Conservation (phyloP, 345 rosid genomes). For the Jatropha curcas region DNA sequence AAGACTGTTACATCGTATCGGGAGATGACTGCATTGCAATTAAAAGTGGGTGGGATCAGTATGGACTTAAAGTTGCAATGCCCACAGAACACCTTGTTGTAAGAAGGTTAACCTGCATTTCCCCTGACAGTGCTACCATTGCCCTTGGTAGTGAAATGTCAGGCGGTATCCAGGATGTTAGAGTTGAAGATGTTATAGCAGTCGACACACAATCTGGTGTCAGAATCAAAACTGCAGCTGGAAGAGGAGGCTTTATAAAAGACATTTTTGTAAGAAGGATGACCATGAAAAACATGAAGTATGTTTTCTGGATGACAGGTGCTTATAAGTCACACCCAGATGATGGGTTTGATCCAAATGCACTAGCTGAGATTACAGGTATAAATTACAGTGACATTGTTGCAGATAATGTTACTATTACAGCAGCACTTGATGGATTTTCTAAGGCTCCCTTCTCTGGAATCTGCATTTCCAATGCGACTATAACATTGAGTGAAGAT, state of each 20-base stretch:
- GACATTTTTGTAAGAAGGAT: conserved; percentile 56
- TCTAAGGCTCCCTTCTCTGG: conserved; percentile 49
- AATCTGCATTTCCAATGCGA: conserved; percentile 71
- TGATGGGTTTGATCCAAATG: conserved; percentile 53
- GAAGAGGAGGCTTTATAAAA: conserved; percentile 67
- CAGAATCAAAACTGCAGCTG: conserved; percentile 60
- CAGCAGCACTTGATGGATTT: conserved; percentile 59
- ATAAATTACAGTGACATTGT: conserved; percentile 57
- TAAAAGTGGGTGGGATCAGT: conserved; percentile 79
- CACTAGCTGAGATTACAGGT: conserved; percentile 48
- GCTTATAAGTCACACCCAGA: conserved; percentile 61
- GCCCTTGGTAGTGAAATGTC: conserved; percentile 90
- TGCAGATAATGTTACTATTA: conserved; percentile 56
- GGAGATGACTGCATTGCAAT: conserved; percentile 82
- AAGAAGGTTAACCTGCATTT: conserved; percentile 66
- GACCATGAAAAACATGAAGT: conserved; percentile 62
- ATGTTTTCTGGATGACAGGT: conserved; percentile 78
- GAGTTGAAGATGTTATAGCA: conserved; percentile 53
- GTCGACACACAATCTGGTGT: conserved; percentile 53
- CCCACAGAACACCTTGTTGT: conserved; percentile 53
- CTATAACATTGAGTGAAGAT: conserved; percentile 38
- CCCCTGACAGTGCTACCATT: conserved; percentile 68
- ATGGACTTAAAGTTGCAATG: conserved; percentile 55
- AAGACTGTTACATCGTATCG: conserved; percentile 64
- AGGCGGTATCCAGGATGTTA: conserved; percentile 64